Conservation (phyloP, 371 early-diverging fungal genomes). For the Mucor circinelloides region DNA sequence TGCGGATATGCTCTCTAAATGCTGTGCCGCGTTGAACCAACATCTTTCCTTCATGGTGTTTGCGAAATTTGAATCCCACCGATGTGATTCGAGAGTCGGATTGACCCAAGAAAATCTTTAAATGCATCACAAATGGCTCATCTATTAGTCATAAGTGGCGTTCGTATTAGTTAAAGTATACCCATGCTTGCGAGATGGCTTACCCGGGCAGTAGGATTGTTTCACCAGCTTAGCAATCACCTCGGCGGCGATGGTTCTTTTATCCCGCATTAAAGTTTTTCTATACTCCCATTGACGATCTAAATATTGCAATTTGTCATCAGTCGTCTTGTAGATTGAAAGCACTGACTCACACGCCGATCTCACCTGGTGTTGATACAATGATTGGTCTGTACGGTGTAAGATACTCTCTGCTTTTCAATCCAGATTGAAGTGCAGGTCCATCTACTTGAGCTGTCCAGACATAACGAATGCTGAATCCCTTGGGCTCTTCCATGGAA, state of each 20-base stretch:
- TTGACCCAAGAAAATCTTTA: slow-evolving; percentile 31
- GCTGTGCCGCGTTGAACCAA: slow-evolving; percentile 42
- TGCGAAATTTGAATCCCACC: slow-evolving; percentile 34
- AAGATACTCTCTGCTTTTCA: slow-evolving; percentile 41
- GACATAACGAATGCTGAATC: slow-evolving; percentile 41
- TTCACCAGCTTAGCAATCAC: slow-evolving; percentile 42
- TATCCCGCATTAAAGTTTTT: slow-evolving; percentile 45
- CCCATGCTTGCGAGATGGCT: not conserved
- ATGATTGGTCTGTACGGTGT: slow-evolving; percentile 45
- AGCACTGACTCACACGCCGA: not conserved
- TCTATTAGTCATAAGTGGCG: slow-evolving; percentile 2
- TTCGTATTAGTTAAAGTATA: not conserved
- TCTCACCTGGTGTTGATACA: slow-evolving; percentile 31
- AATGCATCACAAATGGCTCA: slow-evolving; percentile 37
- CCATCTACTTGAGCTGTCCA: slow-evolving; percentile 59
- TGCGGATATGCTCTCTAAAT: slow-evolving; percentile 34
- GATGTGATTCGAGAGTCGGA: slow-evolving; percentile 34
- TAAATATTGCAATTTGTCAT: not conserved
- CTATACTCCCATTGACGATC: slow-evolving; percentile 35
- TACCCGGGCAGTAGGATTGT: slow-evolving; percentile 43
- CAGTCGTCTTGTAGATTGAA: slow-evolving; percentile 14
- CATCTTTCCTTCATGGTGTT: slow-evolving; percentile 48
- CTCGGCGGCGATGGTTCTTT: slow-evolving; percentile 40
- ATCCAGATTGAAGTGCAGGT: slow-evolving; percentile 41
- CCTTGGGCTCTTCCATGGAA: slow-evolving; percentile 40